Evolutionary conservation across 2,329 filamentous ascomycete genomes (phyloP).

Genomic region (Elsinoe fawcettii): DNA sequence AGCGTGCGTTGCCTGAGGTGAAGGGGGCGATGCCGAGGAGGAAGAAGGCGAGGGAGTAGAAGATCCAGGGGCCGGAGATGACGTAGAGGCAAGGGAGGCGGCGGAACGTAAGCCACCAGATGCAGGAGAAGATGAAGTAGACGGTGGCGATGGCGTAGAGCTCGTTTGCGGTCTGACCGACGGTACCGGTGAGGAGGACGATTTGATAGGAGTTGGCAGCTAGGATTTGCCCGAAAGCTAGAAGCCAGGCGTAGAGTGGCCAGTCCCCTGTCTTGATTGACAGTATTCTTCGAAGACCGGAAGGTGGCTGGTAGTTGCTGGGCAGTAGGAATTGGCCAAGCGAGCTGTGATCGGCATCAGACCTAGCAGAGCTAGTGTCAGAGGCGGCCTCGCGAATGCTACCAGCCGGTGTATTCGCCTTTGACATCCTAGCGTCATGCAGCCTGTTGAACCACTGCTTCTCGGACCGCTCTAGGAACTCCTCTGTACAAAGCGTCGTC

Average conservation of each 20-base stretch:
- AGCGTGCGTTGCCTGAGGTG: slow-evolving; percentile 35
- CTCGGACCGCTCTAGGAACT: slow-evolving; percentile 56
- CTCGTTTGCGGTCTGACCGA: slow-evolving; percentile 51
- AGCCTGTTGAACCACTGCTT: slow-evolving; percentile 59
- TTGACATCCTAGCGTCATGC: slow-evolving; percentile 51
- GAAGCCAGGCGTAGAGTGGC: slow-evolving; percentile 55
- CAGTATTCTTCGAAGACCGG: slow-evolving; percentile 48
- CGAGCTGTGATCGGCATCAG: slow-evolving; percentile 32
- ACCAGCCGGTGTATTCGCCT: slow-evolving; percentile 31
- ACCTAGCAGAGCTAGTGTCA: slow-evolving; percentile 36
- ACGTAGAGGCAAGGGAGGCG: slow-evolving; percentile 49
- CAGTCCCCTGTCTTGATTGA: slow-evolving; percentile 54
- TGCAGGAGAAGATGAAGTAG: slow-evolving; percentile 49
- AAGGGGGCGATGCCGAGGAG: slow-evolving; percentile 57
- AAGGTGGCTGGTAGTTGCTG: slow-evolving; percentile 49
- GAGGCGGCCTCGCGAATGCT: slow-evolving; percentile 30
- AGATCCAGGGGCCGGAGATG: slow-evolving; percentile 53
- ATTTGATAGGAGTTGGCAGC: slow-evolving; percentile 62
- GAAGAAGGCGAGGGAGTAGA: slow-evolving; percentile 57
- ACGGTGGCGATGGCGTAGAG: slow-evolving; percentile 54
- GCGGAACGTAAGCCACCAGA: slow-evolving; percentile 59
- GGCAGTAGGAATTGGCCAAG: slow-evolving; percentile 50
- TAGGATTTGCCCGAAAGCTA: slow-evolving; percentile 56
- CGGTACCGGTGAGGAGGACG: slow-evolving; percentile 56
- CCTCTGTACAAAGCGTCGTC: slow-evolving; percentile 54